Evolutionary conservation across 106 monocot species (phyloP), one percentile per base, ranked within the genome.

Genomic region (Cymbidium sinense): DNA sequence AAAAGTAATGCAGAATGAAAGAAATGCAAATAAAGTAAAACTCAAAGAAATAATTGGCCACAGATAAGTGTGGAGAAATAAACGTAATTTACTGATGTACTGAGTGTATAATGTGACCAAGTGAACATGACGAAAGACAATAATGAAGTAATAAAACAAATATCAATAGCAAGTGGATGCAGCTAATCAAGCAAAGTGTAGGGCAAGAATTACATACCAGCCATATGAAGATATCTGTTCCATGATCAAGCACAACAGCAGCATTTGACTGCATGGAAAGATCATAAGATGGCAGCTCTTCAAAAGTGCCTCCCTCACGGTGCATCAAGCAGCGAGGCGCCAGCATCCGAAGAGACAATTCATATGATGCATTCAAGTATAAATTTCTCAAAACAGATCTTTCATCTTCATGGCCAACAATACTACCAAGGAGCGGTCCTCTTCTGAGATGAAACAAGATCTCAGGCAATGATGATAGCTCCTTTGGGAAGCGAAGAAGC

Each of bases 171-270:
- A 64, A 61, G 11, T 74, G 74, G 1, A 76, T 43, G 28, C 43
- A 30, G 3, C 9, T 76, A 73, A 77, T 77, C 29, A n/a, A 33
- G 28, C 12, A 15, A 18, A 31, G 34, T 5, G 9, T 17, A 34
- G n/a, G 33, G 71, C 7, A 35, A 73, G 34, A 17, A 73, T 43
- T 19, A 76, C 92, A 81, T 94, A 94, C 96, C 93, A 96, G 55
- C 96, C 96, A 96, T 81, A 96, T 93, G 88, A 96, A 96, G 44
- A 96, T 77, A 88, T 96, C 93, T 0, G 96, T 96, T 75, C 96
- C 99, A 78, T 99, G 99, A 72, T 99, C 99, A 76, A 99, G 86
- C 27, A 99, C 90, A 39, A 99, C 90, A 3, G 99, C 99, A 44
- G 87, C 74, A 89, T 92, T 83, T 62, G 92, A 95, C 64, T 99